Base-by-base conservation (phyloP, 2,329 filamentous ascomycete genomes). In the Tolypocladium paradoxum region DNA sequence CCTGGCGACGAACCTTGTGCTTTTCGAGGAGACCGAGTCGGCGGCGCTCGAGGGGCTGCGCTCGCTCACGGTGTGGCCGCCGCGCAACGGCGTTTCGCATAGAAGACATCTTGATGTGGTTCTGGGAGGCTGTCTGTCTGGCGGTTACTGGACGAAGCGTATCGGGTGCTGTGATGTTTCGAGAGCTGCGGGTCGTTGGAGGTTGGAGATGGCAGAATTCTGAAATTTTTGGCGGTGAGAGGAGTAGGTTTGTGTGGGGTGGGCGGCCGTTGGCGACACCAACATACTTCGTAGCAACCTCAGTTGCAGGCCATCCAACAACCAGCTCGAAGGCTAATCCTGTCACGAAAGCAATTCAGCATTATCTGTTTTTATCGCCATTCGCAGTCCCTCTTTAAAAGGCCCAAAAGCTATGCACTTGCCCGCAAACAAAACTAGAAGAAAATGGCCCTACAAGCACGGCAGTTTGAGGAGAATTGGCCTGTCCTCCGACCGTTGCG, bases 11-110 rank as follows among this genome's bases (percentile, higher is more conserved):
- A 65, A 85, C 85, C 75, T 96, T 96, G 78, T 93, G 88, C 74
- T 99, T 97, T 70, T 97, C 93, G 56, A 97, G 84, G 24, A 97
- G 81, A 58, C 93, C 93, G 72, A 90, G 90, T 75, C 89, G 89
- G 59, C 85, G 76, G 51, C 93, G 88, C 66, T 91, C 88, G 58
- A 82, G 71, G 40, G 91, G 88, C 70, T 97, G 93, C 36, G 88
- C 88, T 62, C 93, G 86, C 77, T 97, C 93, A 62, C 85, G 82
- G 72, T 97, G 92, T 61, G 90, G 86, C 65, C 90, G 89, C 71
- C 89, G 82, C 62, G 90, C 82, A 56, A 91, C 81, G 67, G 79
- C 76, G 64, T 83, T 83, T 57, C 79, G 74, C 69, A 83, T 76
- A 3, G 81, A 81, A 35, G 78, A 81, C 78, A 81, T 79, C 9